Evolutionary conservation across 2,329 filamentous ascomycete genomes (phyloP).

Genomic region (Capronia epimyces): DNA sequence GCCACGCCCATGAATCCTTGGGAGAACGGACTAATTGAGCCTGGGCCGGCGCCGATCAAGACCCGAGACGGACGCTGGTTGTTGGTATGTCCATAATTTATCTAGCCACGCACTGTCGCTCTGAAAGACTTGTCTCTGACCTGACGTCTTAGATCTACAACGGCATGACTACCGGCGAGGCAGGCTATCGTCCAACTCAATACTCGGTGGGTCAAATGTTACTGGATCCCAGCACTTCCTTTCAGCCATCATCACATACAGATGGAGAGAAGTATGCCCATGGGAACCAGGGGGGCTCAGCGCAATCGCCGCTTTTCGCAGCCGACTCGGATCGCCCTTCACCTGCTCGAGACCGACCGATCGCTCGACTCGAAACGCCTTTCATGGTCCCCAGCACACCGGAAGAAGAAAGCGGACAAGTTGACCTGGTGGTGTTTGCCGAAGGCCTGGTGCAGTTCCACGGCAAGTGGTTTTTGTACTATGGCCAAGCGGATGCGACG

Average conservation of each 20-base stretch:
- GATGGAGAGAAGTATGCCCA: no score
- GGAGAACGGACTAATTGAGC: constrained; percentile 35
- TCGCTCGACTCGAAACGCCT: constrained; percentile 33
- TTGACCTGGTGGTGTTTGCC: constrained; percentile 33
- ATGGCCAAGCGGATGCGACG: constrained; percentile 29
- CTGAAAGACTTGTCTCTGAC: no score
- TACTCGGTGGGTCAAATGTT: constrained; percentile 36
- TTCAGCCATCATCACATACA: constrained; percentile 5
- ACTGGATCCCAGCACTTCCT: constrained; percentile 30
- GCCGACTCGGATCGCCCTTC: neutral
- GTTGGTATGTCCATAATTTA: constrained; percentile 27
- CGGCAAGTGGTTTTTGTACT: constrained; percentile 34
- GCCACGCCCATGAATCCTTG: constrained; percentile 31
- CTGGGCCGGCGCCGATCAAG: constrained; percentile 33
- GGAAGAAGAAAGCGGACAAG: constrained; percentile 32
- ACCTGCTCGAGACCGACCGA: constrained; percentile 20
- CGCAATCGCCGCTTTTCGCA: neutral
- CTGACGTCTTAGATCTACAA: constrained; percentile 14
- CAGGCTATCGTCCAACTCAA: constrained; percentile 30
- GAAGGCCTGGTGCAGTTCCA: constrained; percentile 35
- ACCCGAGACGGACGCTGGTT: constrained; percentile 35
- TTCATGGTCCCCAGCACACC: constrained; percentile 30
- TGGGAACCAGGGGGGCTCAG: no score
- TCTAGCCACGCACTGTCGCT: no score
- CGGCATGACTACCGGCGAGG: constrained; percentile 27